Percentiles rank a stretch among this genome's conserved stretches.
phyloP scores from a whole-genome alignment of 495 filamentous ascomycete species.

The Neurospora africana region DNA sequence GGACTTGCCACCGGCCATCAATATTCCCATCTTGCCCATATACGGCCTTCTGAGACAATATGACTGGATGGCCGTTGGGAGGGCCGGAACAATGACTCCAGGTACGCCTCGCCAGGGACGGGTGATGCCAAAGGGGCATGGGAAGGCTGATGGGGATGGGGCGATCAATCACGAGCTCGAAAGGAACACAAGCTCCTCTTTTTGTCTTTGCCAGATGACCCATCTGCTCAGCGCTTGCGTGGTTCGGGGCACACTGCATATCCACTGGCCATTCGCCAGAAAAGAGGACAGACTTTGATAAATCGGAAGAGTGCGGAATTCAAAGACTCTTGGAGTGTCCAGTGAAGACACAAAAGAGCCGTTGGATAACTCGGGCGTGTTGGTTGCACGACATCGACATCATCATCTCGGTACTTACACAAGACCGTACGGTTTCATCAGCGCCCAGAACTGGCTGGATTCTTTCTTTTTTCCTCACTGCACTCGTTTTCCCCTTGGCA shows the following conservation, averaged over 20 bases:
- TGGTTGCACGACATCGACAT: background rate
- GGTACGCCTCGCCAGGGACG: background rate
- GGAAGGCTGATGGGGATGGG: background rate
- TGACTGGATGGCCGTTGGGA: background rate
- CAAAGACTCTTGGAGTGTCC: background rate
- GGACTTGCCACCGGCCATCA: background rate
- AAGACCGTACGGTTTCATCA: background rate
- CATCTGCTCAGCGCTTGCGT: background rate
- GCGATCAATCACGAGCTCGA: background rate
- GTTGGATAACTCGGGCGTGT: background rate
- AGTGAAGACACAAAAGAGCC: background rate
- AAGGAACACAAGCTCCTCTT: background rate
- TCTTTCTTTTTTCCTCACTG: background rate
- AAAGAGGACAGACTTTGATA: background rate
- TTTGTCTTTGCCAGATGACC: background rate
- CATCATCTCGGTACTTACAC: background rate
- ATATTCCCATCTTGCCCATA: background rate
- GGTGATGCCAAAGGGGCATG: background rate
- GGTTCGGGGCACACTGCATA: background rate
- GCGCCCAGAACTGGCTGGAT: background rate
- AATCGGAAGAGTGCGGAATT: background rate
- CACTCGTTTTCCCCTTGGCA: background rate
- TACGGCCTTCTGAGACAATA: background rate
- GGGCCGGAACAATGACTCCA: background rate
- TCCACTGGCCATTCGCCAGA: background rate